Conservation (phyloP, 2,329 filamentous ascomycete species). For the Penicillium aurantiogriseum region DNA sequence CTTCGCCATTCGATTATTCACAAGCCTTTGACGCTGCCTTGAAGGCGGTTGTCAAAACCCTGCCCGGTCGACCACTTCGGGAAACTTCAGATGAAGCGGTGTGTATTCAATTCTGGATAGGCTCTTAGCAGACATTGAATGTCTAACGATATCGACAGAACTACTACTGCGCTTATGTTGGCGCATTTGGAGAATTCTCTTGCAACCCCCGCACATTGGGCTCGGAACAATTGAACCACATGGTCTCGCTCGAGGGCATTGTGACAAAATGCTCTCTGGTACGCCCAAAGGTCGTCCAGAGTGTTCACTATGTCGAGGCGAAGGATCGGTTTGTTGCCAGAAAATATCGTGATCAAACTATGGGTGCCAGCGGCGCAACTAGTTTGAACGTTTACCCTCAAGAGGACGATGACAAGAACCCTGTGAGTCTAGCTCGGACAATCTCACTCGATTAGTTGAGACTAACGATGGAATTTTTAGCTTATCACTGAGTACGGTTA, state of each 20-base stretch:
- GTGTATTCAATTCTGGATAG: slow-evolving; percentile 16
- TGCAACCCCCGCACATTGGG: slow-evolving; percentile 93
- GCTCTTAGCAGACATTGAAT: neutral
- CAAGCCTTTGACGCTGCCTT: slow-evolving; percentile 87
- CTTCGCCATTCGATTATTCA: slow-evolving; percentile 82
- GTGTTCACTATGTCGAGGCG: slow-evolving; percentile 90
- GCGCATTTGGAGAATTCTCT: slow-evolving; percentile 90
- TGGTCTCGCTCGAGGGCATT: slow-evolving; percentile 97
- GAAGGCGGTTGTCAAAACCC: slow-evolving; percentile 79
- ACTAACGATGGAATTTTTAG: slow-evolving; percentile 28
- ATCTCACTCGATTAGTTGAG: neutral
- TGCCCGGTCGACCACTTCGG: slow-evolving; percentile 71
- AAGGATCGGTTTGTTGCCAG: slow-evolving; percentile 84
- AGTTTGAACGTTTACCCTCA: slow-evolving; percentile 92
- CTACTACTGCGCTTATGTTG: slow-evolving; percentile 97
- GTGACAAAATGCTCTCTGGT: slow-evolving; percentile 95
- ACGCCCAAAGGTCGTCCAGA: slow-evolving; percentile 95
- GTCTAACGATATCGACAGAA: slow-evolving; percentile 25
- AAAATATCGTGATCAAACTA: slow-evolving; percentile 94
- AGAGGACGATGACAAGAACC: slow-evolving; percentile 89
- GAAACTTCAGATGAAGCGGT: slow-evolving; percentile 75
- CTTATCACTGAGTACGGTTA: slow-evolving; percentile 94
- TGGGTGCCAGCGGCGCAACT: slow-evolving; percentile 81
- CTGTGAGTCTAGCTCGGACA: slow-evolving; percentile 43
- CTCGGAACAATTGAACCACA: slow-evolving; percentile 85